Conservation (phyloP, 306 rosid genomes). For the Prunus kanzakura region DNA sequence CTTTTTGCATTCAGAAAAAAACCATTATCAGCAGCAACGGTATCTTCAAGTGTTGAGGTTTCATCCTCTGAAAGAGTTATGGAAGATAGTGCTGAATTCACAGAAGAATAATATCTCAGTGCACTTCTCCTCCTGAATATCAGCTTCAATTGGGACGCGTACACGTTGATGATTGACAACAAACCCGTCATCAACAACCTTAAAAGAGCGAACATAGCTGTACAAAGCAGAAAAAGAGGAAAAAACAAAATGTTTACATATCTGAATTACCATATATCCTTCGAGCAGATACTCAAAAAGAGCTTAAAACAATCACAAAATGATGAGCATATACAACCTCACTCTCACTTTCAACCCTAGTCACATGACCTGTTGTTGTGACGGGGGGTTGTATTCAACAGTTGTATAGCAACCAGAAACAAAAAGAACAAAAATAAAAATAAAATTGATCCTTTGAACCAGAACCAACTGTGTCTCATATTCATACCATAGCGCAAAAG, state of each 20-base stretch:
- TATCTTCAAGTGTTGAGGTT: slow-evolving; percentile 8
- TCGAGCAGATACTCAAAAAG: background rate
- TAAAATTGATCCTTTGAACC: no score
- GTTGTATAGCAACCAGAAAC: no score
- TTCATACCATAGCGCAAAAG: no score
- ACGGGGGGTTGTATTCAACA: no score
- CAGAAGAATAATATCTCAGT: slow-evolving; percentile 14
- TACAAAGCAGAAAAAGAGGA: background rate
- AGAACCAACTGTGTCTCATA: no score
- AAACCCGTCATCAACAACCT: slow-evolving; percentile 31
- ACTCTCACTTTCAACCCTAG: no score
- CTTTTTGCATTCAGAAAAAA: background rate
- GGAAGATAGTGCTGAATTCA: slow-evolving; percentile 19
- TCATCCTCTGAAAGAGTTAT: slow-evolving; percentile 7
- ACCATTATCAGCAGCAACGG: slow-evolving; percentile 7
- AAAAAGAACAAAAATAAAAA: no score
- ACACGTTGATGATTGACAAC: slow-evolving; percentile 5
- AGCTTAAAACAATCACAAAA: background rate
- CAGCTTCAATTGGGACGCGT: slow-evolving; percentile 21
- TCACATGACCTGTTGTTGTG: no score
- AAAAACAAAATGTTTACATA: background rate
- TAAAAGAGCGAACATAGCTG: background rate
- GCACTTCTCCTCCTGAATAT: slow-evolving; percentile 15
- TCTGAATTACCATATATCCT: no score
- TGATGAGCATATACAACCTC: no score